phyloP scores from a whole-genome alignment of 768 basidiomycete species.

The Kwoniella mangroviensis region DNA sequence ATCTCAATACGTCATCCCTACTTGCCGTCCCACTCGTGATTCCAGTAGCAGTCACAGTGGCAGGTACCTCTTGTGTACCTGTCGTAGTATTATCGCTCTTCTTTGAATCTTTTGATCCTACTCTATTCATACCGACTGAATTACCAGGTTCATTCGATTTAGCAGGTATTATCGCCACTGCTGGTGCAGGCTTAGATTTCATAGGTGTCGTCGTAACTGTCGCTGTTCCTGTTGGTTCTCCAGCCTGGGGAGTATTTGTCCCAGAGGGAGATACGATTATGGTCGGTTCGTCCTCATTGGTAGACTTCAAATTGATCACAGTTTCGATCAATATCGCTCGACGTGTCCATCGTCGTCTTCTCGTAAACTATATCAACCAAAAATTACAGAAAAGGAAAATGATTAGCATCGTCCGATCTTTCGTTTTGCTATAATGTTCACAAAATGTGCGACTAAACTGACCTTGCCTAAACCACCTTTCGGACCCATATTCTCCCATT shows the following conservation, averaged over 20 bases:
- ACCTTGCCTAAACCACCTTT: slow-evolving; percentile 84
- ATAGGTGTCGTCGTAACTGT: slow-evolving; percentile 6
- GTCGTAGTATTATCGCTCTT: background rate
- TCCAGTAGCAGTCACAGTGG: background rate
- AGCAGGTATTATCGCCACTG: background rate
- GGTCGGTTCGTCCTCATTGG: slow-evolving; percentile 56
- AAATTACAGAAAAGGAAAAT: background rate
- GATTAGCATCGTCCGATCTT: no score
- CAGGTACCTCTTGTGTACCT: background rate
- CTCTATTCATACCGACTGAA: background rate
- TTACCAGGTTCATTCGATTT: background rate
- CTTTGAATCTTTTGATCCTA: background rate
- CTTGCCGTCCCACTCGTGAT: slow-evolving; percentile 16
- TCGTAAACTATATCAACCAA: slow-evolving; percentile 68
- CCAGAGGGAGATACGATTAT: slow-evolving; percentile 18
- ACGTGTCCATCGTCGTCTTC: slow-evolving; percentile 83
- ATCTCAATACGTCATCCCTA: slow-evolving; percentile 50
- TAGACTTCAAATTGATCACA: slow-evolving; percentile 61
- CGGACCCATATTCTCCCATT: slow-evolving; percentile 79
- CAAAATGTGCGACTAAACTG: slow-evolving; percentile 11
- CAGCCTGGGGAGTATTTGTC: background rate
- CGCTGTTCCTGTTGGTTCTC: background rate
- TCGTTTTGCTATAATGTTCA: no score
- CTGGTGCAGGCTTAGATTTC: slow-evolving; percentile 22
- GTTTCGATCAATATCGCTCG: slow-evolving; percentile 77